Evolutionary conservation across 495 filamentous ascomycete genomes (phyloP).

Genomic region (Halenospora varia): DNA sequence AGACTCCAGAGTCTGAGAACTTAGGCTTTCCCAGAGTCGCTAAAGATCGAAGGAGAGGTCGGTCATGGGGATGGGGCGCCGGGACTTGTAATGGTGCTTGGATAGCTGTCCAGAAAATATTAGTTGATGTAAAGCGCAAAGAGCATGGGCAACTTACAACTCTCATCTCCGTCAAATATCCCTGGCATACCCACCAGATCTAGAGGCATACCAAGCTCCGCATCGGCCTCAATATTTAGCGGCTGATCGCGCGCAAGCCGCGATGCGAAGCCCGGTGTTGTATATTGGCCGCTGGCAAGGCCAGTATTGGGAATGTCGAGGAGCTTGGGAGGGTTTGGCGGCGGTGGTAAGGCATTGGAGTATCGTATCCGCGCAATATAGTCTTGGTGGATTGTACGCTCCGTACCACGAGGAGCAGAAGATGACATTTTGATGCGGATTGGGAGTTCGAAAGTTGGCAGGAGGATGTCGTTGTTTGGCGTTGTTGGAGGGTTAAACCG

Average conservation of each 20-base stretch:
- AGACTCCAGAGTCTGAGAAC: slow-evolving; percentile 61
- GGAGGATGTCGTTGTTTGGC: background rate
- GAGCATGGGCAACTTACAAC: slow-evolving; percentile 57
- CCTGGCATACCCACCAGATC: slow-evolving; percentile 93
- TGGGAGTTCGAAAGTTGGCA: background rate
- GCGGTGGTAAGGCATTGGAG: slow-evolving; percentile 89
- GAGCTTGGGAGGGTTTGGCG: slow-evolving; percentile 89
- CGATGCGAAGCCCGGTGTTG: slow-evolving; percentile 80
- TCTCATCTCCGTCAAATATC: slow-evolving; percentile 92
- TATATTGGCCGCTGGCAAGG: slow-evolving; percentile 74
- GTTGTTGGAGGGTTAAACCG: background rate
- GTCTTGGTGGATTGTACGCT: slow-evolving; percentile 81
- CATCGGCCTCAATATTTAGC: slow-evolving; percentile 95
- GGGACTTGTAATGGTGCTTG: slow-evolving; percentile 67
- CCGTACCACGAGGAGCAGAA: slow-evolving; percentile 33
- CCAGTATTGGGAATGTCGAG: slow-evolving; percentile 94
- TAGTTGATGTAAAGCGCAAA: background rate
- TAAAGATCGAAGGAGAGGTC: slow-evolving; percentile 72
- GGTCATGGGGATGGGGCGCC: slow-evolving; percentile 74
- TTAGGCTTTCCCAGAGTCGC: slow-evolving; percentile 77
- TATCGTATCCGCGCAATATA: slow-evolving; percentile 94
- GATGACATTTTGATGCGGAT: slow-evolving; percentile 35
- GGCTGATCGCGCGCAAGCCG: slow-evolving; percentile 84
- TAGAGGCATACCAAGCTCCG: slow-evolving; percentile 94
- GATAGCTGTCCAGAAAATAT: slow-evolving; percentile 56